These are phyloP conservation scores for Polyporus arcularius DNA, from an alignment of 768 basidiomycete genomes.

Conservation along the genomic window DNA sequence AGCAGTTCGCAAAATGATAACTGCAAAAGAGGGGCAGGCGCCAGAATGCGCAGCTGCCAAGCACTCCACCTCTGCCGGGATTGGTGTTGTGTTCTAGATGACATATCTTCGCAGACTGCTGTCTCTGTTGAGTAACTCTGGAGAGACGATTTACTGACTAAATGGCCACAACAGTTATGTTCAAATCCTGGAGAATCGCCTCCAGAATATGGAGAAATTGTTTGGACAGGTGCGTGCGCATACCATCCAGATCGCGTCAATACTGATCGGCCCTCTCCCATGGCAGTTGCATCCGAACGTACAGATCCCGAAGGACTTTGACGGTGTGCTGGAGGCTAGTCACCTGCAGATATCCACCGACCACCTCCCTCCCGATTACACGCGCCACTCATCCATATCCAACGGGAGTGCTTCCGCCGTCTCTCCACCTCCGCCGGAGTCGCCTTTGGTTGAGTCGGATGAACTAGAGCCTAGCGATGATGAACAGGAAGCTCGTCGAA, in stretches of 20 bases:
- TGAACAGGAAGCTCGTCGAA: slow-evolving; percentile 16
- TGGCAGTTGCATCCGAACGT: not conserved
- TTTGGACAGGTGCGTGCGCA: not conserved
- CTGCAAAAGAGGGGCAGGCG: too few relatives aligned
- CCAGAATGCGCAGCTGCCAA: too few relatives aligned
- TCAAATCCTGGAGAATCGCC: slow-evolving; percentile 20
- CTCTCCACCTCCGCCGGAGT: not conserved
- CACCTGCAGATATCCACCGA: not conserved
- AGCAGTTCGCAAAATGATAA: too few relatives aligned
- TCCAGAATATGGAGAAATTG: slow-evolving; percentile 26
- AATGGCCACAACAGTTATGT: too few relatives aligned
- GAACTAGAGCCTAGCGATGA: slow-evolving; percentile 24
- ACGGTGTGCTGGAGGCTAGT: not conserved
- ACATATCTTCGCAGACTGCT: too few relatives aligned
- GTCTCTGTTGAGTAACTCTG: too few relatives aligned
- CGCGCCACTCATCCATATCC: not conserved
- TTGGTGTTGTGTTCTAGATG: too few relatives aligned
- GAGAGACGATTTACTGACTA: too few relatives aligned
- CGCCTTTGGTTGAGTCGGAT: not conserved
- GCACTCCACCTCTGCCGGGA: too few relatives aligned
- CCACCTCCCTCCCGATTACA: not conserved
- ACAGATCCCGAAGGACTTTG: slow-evolving; percentile 5
- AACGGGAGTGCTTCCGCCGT: not conserved
- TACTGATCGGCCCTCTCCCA: too few relatives aligned
- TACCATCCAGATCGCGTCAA: too few relatives aligned